Base-by-base conservation (phyloP, 257 asterid species). In the Solanum infundibuliforme region DNA sequence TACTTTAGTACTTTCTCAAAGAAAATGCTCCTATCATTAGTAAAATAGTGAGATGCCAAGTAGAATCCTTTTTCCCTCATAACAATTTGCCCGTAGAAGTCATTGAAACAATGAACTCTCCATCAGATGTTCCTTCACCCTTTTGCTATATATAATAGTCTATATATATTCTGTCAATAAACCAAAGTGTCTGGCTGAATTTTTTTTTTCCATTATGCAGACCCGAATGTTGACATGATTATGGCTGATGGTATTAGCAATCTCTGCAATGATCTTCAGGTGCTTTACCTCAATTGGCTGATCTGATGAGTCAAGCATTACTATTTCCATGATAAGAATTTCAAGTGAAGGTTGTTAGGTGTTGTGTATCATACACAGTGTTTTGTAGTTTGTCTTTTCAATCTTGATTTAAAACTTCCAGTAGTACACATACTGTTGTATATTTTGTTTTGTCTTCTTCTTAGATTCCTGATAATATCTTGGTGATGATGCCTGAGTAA, bases 191-290 rank as follows among this genome's bases (percentile, higher is more conserved):
- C 52, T 43, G 52, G 52, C 52, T 43, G 52, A 43, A 1, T 12
- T 48, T 75, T 36, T 81, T 13, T 81, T 81, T 46, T 27, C 66
- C 39, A 81, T 87, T 66, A 89, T 86, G 89, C 92, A 91, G 92
- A 89, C 82, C 83, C 89, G 31, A 87, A 92, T 68, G 88, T 87
- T 88, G 93, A 92, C 82, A 90, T 93, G 94, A 89, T 93, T 87
- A 88, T 91, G 91, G 94, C 90, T 86, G 93, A 93, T 85, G 95
- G 95, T 23, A 93, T 93, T 86, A 87, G 90, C 73, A 87, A 87
- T 81, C 86, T 93, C 12, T 93, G 95, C 87, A 87, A 77, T 85
- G 93, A 93, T 82, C 88, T 93, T 89, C 92, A 91, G 94, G 95
- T 91, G 84, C 31, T 68, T 76, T 83, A 72, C 65, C 83, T 68